A percentile compares a stretch with the other conserved stretches of the same genome.
Conservation (phyloP, 1,139 yeast species). For the Hemisphaericaspora subhashii region DNA sequence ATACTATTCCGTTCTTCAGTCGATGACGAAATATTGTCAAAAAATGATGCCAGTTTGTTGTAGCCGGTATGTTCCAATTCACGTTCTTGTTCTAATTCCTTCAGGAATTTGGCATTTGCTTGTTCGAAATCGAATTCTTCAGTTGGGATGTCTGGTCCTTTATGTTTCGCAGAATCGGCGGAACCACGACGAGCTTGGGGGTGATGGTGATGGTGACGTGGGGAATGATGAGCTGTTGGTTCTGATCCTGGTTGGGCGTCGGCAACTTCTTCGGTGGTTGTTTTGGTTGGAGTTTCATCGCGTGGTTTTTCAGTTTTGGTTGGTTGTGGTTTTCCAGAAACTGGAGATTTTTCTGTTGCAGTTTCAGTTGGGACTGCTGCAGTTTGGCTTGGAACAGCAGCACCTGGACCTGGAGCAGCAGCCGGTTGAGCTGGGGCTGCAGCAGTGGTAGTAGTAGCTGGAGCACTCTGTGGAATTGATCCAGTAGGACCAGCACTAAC, state of each 20-base stretch:
- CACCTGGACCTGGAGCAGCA: conserved; percentile 4
- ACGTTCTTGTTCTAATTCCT: conserved; percentile 32
- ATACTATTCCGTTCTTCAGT: conserved; percentile 39
- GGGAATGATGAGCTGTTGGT: conserved; percentile 14
- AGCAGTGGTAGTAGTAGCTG: conserved; percentile 7
- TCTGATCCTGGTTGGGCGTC: conserved; percentile 14
- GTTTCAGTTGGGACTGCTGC: conserved; percentile 13
- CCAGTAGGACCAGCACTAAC: too few species aligned
- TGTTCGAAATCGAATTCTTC: conserved; percentile 60
- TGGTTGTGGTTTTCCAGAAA: not conserved
- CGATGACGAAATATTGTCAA: conserved; percentile 73
- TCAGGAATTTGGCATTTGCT: conserved; percentile 62
- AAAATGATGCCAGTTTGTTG: conserved; percentile 73
- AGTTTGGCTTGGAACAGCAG: conserved; percentile 3
- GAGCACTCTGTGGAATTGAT: conserved; percentile 3
- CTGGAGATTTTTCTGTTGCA: conserved; percentile 5
- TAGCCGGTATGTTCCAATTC: conserved; percentile 36
- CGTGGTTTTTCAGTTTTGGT: conserved; percentile 6
- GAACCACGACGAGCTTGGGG: conserved; percentile 10
- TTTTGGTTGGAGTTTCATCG: conserved; percentile 10
- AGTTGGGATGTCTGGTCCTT: conserved; percentile 13
- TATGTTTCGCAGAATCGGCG: conserved; percentile 2
- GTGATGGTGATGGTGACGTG: conserved; percentile 7
- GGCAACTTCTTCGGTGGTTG: conserved; percentile 11
- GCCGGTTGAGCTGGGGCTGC: conserved; percentile 9